Percentiles rank a stretch among this genome's conserved stretches.
These are phyloP conservation scores for Tylopilus subfusipes DNA, from an alignment of 768 basidiomycete species.

Conservation along the genomic window DNA sequence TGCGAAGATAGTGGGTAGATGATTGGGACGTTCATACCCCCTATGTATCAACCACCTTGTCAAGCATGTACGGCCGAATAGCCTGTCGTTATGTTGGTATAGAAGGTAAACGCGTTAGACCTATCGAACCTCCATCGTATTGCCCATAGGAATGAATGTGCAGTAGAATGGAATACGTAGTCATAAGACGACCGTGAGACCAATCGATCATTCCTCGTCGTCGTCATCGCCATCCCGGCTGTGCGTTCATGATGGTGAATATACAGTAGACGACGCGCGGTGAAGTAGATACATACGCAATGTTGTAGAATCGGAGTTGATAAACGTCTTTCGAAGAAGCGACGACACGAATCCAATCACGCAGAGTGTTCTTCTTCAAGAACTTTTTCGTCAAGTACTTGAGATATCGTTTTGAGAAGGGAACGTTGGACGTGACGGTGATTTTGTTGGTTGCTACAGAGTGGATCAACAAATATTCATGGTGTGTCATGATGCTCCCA, in stretches of 20 bases:
- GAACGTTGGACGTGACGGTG: slow-evolving; percentile 79
- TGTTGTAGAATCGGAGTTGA: slow-evolving; percentile 93
- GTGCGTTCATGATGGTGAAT: neutral
- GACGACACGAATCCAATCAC: slow-evolving; percentile 98
- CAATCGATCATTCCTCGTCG: slow-evolving; percentile 46
- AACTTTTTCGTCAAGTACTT: slow-evolving; percentile 99
- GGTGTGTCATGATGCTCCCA: slow-evolving; percentile 31
- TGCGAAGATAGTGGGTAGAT: slow-evolving; percentile 20
- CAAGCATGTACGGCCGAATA: neutral
- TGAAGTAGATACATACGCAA: slow-evolving; percentile 54
- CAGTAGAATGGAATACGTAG: slow-evolving; percentile 2
- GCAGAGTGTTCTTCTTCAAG: slow-evolving; percentile 94
- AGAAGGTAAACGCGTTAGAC: neutral
- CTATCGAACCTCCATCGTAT: slow-evolving; percentile 8
- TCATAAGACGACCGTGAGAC: slow-evolving; percentile 1
- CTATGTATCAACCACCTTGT: neutral
- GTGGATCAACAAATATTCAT: slow-evolving; percentile 2
- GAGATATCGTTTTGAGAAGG: slow-evolving; percentile 95
- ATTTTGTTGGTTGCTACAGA: slow-evolving; percentile 71
- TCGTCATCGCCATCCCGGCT: slow-evolving; percentile 54
- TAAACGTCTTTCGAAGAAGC: slow-evolving; percentile 92
- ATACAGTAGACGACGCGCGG: neutral
- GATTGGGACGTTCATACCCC: neutral
- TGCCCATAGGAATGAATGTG: neutral
- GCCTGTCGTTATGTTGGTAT: neutral